These are phyloP conservation scores for Buxus sempervirens DNA, from an alignment of 164 flowering plant species.

Conservation along the genomic window DNA sequence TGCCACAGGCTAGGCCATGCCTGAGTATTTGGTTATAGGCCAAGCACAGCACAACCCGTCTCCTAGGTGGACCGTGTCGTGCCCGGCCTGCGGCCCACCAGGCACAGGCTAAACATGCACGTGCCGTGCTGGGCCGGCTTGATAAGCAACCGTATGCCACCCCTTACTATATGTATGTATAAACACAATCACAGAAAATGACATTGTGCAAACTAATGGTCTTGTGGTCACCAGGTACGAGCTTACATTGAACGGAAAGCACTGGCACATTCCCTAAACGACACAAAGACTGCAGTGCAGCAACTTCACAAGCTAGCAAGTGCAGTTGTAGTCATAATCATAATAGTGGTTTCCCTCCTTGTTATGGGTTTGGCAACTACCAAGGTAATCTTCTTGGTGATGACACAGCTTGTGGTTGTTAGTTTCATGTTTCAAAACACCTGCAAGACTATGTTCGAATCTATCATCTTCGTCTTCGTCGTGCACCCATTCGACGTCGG, in stretches of 20 bases:
- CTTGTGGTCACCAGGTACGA: constrained; percentile 43
- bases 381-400: constrained; percentile 35
- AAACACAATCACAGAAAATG: too few relatives aligned
- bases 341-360: constrained; percentile 33
- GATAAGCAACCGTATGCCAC: too few relatives aligned
- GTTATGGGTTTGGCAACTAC: constrained; percentile 46
- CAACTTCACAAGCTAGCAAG: constrained; percentile 47
- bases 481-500: constrained; percentile 70
- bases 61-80: too few relatives aligned
- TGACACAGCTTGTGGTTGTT: constrained; percentile 39
- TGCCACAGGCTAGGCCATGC: too few relatives aligned
- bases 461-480: constrained; percentile 56
- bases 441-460: constrained; percentile 49
- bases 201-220: too few relatives aligned
- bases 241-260: constrained; percentile 46
- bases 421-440: constrained; percentile 48
- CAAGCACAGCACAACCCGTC: too few relatives aligned
- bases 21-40: too few relatives aligned
- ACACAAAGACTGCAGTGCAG: constrained; percentile 58
- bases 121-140: too few relatives aligned
- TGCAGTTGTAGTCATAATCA: constrained; percentile 33
- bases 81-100: too few relatives aligned
- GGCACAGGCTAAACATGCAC: too few relatives aligned
- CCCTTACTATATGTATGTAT: too few relatives aligned
- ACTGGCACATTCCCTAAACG: constrained; percentile 50